Base-by-base conservation (phyloP, 2,329 filamentous ascomycete genomes). In the Exserohilum rostratum region DNA sequence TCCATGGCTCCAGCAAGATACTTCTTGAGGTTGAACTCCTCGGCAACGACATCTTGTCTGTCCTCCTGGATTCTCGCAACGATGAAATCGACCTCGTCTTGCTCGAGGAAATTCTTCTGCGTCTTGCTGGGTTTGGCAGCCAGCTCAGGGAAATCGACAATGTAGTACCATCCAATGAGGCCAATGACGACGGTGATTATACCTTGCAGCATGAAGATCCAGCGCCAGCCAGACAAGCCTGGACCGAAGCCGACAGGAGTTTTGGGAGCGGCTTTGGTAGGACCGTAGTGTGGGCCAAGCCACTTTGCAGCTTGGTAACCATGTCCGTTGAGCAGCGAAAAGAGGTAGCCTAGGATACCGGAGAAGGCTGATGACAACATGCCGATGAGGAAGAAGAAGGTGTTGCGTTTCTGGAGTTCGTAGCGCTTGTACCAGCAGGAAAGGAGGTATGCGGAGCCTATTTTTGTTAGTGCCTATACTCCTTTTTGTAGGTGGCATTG, bases 371-470 rank as follows among this genome's bases (percentile, higher is more conserved):
- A 66, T 1, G 63, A 63, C 31, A 67, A 40, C 63, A 65, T 66
- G 31, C 63, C 65, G 6, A 65, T 65, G 50, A 65, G 58, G 65
- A 80, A 85, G 66, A 86, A 87, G n/a, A 86, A 71, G 3, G 82
- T 80, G 48, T 85, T 79, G 5, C 83, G 76, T 49, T 79, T 83
- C 46, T 83, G 82, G 52, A 80, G 73, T 62, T 86, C 83, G 42
- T 81, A 79, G 17, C 80, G 77, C 45, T 80, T 80, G 60, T 87
- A 87, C 82, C 84, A 87, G 71, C 82, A 83, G 1, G 82, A 83
- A 6, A 86, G 76, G 46, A 85, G 79, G 64, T 83, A 85, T 15
- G 82, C 57, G 2, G 53, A 55, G 9, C 63, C 59, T 61, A 6
- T 5, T 3, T 5, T 13, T 17, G 44, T 61, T 43, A 61, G 55